phyloP scores from a whole-genome alignment of 768 basidiomycete genomes.

The Amanita rimosa region DNA sequence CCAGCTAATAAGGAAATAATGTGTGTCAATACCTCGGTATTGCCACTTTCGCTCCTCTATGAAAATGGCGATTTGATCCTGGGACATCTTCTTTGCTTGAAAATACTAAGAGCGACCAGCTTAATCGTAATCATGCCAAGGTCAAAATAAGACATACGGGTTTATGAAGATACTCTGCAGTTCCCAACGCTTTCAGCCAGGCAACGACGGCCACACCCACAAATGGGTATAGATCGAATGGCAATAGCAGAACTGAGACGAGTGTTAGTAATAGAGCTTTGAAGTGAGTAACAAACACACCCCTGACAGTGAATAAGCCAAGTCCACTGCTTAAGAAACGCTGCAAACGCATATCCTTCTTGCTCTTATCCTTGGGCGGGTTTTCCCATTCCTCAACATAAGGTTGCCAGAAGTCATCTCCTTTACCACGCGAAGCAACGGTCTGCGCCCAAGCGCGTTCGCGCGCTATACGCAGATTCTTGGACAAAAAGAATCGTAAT shows the following conservation, averaged over 20 bases:
- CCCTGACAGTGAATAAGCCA: conserved; percentile 30
- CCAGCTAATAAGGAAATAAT: neutral
- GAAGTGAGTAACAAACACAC: neutral
- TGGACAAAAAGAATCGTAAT: conserved; percentile 72
- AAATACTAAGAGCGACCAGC: conserved; percentile 49
- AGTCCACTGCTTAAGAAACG: conserved; percentile 26
- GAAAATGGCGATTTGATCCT: conserved; percentile 57
- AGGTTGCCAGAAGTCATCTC: conserved; percentile 71
- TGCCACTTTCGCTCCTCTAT: conserved; percentile 89
- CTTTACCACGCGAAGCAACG: conserved; percentile 73
- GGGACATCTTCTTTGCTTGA: conserved; percentile 71
- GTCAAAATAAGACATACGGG: conserved; percentile 30
- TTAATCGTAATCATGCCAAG: neutral
- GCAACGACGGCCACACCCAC: conserved; percentile 53
- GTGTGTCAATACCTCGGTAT: conserved; percentile 46
- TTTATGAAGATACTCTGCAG: conserved; percentile 55
- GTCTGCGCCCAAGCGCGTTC: conserved; percentile 76
- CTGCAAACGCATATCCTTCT: conserved; percentile 17
- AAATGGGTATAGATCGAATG: conserved; percentile 58
- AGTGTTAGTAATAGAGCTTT: conserved; percentile 19
- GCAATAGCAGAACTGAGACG: conserved; percentile 42
- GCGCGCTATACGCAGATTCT: conserved; percentile 73
- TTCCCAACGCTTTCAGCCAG: conserved; percentile 55
- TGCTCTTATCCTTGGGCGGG: conserved; percentile 33
- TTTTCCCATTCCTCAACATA: conserved; percentile 76